phyloP scores from a whole-genome alignment of 352 stramenopile genomes.

The Pythium folliculosum region DNA sequence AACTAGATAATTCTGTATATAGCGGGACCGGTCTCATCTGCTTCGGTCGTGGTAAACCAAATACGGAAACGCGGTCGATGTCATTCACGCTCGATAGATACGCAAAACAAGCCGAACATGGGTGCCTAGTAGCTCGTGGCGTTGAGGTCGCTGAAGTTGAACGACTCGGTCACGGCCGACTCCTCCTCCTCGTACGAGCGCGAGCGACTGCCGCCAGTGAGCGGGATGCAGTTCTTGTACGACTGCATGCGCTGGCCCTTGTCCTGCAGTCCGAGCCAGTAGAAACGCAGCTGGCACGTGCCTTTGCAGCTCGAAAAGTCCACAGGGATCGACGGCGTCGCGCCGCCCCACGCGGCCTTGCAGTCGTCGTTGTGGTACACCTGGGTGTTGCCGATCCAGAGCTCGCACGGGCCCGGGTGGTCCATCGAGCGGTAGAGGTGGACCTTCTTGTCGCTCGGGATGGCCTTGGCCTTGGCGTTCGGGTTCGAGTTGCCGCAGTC shows the following conservation, averaged over 20 bases:
- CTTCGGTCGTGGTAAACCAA: no score
- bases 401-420: slow-evolving; percentile 23
- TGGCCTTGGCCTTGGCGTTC: slow-evolving; percentile 21
- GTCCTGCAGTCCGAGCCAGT: slow-evolving; percentile 33
- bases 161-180: not conserved
- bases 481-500: slow-evolving; percentile 25
- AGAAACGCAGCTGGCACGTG: slow-evolving; percentile 29
- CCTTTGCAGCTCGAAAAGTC: slow-evolving; percentile 27
- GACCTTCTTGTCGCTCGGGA: slow-evolving; percentile 22
- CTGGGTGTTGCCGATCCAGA: slow-evolving; percentile 23
- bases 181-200: slow-evolving; percentile 4
- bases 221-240: slow-evolving; percentile 20
- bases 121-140: not conserved
- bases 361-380: slow-evolving; percentile 32
- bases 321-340: slow-evolving; percentile 12
- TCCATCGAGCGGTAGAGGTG: slow-evolving; percentile 22
- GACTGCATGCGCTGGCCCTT: slow-evolving; percentile 27
- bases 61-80: no score
- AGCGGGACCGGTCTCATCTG: no score
- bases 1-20: no score
- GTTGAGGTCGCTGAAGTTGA: not conserved
- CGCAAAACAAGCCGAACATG: no score
- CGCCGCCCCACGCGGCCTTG: not conserved
- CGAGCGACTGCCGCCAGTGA: slow-evolving; percentile 5
- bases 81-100: no score